Percentiles rank a stretch among this genome's conserved stretches.
phyloP scores from a whole-genome alignment of 108 stramenopile genomes.

The Epipyxis sp. region DNA sequence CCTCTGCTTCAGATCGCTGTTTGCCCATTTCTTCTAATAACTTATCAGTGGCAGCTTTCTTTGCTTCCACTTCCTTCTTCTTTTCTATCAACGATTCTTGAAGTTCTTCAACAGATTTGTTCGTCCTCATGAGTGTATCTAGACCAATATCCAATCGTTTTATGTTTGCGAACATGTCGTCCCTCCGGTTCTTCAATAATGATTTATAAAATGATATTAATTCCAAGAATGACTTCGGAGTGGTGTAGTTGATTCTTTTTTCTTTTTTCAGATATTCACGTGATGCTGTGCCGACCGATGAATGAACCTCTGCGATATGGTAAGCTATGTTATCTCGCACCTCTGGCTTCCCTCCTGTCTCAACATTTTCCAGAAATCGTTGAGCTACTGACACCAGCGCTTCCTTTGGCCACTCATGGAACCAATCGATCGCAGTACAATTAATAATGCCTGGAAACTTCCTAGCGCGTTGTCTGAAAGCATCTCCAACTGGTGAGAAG shows the following conservation, averaged over 20 bases:
- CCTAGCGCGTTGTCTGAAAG: conserved; percentile 36
- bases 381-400: conserved; percentile 53
- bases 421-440: conserved; percentile 56
- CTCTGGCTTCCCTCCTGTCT: conserved; percentile 26
- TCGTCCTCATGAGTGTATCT: conserved; percentile 3
- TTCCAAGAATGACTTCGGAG: conserved; percentile 32
- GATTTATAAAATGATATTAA: conserved; percentile 19
- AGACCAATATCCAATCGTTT: conserved; percentile 32
- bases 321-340: conserved; percentile 57
- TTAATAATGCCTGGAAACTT: conserved; percentile 57
- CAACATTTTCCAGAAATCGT: conserved; percentile 41
- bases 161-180: conserved; percentile 3
- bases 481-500: conserved; percentile 57
- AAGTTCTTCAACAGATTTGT: conserved; percentile 20
- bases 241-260: conserved; percentile 37
- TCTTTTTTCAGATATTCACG: conserved; percentile 30
- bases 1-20: conserved; percentile 31
- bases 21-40: conserved; percentile 33
- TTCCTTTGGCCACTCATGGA: conserved; percentile 52
- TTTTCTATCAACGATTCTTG: conserved; percentile 26
- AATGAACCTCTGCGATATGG: conserved; percentile 63
- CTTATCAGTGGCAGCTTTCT: conserved; percentile 27
- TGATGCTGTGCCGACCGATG: conserved; percentile 42
- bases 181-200: not conserved
- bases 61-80: conserved; percentile 33